Conservation (phyloP, 2,329 filamentous ascomycete genomes). For the Xylaria digitata region DNA sequence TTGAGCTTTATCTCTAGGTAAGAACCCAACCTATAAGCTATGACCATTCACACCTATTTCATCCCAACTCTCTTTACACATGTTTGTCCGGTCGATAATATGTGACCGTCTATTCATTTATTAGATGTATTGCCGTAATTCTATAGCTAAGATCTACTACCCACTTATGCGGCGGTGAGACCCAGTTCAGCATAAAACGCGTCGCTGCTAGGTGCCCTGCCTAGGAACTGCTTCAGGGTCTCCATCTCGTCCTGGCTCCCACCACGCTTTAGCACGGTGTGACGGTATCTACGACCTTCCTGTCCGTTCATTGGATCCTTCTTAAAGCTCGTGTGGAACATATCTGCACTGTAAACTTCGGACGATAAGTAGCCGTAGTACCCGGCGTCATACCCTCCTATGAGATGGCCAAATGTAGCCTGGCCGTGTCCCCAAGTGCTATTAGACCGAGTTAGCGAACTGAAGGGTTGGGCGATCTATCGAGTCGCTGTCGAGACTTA, state of each 20-base stretch:
- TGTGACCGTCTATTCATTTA: constrained; percentile 15
- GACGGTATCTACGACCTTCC: constrained; percentile 79
- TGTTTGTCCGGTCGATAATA: neutral
- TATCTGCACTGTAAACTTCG: constrained; percentile 84
- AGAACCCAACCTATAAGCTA: neutral
- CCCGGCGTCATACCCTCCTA: constrained; percentile 85
- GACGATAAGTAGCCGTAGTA: constrained; percentile 83
- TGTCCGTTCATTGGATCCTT: constrained; percentile 80
- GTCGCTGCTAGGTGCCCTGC: constrained; percentile 79
- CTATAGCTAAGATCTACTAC: constrained; percentile 28
- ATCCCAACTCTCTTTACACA: neutral
- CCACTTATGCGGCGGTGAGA: constrained; percentile 45
- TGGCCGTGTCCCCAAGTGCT: constrained; percentile 81
- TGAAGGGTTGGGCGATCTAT: neutral
- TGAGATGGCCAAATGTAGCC: constrained; percentile 83
- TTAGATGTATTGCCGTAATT: constrained; percentile 15
- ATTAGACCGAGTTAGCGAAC: constrained; percentile 45
- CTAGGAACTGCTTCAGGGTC: constrained; percentile 81
- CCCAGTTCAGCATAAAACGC: constrained; percentile 85
- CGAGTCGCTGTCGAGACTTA: constrained; percentile 51
- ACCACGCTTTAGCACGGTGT: constrained; percentile 81
- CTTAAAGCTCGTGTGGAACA: constrained; percentile 86
- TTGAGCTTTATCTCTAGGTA: neutral
- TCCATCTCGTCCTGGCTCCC: constrained; percentile 85
- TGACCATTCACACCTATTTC: neutral